A percentile compares a stretch with the other conserved stretches of the same genome.
phyloP scores from a whole-genome alignment of 2,329 filamentous ascomycete genomes.

The Sclerotinia minor region DNA sequence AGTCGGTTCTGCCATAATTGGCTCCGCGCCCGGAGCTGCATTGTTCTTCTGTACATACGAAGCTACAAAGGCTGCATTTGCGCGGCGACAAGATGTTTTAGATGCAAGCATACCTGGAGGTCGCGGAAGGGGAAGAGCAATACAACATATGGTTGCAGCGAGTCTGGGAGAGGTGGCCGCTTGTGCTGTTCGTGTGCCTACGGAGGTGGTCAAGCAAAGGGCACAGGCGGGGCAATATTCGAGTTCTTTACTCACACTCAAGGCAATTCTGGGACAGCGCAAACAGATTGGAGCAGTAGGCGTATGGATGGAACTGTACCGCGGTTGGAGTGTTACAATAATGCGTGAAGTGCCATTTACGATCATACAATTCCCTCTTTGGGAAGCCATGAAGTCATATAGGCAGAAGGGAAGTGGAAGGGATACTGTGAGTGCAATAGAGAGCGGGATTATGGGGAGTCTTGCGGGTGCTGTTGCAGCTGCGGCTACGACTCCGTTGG shows the following conservation, averaged over 20 bases:
- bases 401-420: conserved; percentile 49
- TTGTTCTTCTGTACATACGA: conserved; percentile 98
- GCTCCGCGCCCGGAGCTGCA: conserved; percentile 88
- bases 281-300: conserved; percentile 48
- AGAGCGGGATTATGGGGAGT: conserved; percentile 84
- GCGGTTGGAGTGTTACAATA: conserved; percentile 89
- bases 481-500: conserved; percentile 84
- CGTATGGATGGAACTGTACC: conserved; percentile 82
- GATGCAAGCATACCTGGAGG: conserved; percentile 24
- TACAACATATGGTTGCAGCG: conserved; percentile 80
- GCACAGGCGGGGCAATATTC: conserved; percentile 86
- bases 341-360: conserved; percentile 97
- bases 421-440: conserved; percentile 62
- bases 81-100: not conserved
- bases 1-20: conserved; percentile 83
- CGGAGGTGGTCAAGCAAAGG: conserved; percentile 95
- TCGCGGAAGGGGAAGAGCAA: conserved; percentile 39
- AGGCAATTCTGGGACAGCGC: conserved; percentile 62
- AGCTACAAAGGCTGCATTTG: conserved; percentile 57
- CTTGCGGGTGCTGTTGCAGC: conserved; percentile 83
- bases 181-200: conserved; percentile 88
- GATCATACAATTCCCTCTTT: conserved; percentile 93
- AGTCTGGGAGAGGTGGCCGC: conserved; percentile 87
- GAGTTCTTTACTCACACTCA: conserved; percentile 65
- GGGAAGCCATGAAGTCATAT: conserved; percentile 87